A percentile compares a stretch with the other conserved stretches of the same genome.
Evolutionary conservation across 176 grass and related monocot genomes (phyloP).

Genomic region (Saccharum spontaneum): DNA sequence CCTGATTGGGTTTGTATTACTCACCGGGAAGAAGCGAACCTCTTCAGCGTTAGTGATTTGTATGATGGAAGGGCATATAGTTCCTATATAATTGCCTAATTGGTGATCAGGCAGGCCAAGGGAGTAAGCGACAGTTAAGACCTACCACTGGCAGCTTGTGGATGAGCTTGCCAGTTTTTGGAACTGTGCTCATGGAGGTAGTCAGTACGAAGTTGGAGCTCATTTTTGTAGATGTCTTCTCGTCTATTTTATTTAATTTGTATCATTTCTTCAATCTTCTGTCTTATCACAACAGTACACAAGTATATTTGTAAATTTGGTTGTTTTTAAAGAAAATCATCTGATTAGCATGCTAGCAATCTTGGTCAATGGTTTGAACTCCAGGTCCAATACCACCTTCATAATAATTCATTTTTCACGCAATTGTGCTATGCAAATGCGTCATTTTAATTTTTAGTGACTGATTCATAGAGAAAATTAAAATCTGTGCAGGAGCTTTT

Average conservation of each 20-base stretch:
- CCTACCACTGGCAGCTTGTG: neutral
- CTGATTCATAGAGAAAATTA: constrained; percentile 21
- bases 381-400: neutral
- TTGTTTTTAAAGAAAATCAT: neutral
- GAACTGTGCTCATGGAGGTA: neutral
- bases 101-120: neutral
- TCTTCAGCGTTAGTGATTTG: neutral
- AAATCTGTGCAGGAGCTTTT: constrained; percentile 73
- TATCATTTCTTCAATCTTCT: neutral
- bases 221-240: no score
- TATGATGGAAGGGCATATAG: neutral
- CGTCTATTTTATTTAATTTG: neutral
- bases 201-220: neutral
- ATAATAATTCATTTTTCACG: constrained; percentile 18
- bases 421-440: neutral
- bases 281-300: neutral
- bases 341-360: neutral
- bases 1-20: neutral
- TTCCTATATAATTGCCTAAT: neutral
- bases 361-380: neutral
- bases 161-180: neutral
- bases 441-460: constrained; percentile 2
- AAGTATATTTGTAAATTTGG: neutral
- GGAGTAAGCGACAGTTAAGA: neutral
- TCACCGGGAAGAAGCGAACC: neutral